Evolutionary conservation across 2,329 filamentous ascomycete species (phyloP).

Genomic region (Cordyceps cateniannulata): DNA sequence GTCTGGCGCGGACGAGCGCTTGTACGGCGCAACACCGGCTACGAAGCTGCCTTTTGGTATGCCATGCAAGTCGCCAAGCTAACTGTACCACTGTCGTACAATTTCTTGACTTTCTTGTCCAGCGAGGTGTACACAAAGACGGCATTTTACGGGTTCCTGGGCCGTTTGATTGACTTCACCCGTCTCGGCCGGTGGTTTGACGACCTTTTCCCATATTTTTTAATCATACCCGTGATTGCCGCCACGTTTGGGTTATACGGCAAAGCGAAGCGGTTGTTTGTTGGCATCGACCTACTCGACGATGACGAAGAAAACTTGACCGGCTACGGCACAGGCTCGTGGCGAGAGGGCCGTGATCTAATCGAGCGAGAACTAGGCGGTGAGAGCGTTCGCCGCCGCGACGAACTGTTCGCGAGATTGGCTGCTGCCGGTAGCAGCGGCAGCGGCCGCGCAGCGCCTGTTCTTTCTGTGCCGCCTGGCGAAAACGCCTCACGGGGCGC

Average conservation of each 20-base stretch:
- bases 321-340: constrained; percentile 71
- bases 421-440: constrained; percentile 18
- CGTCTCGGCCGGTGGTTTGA: constrained; percentile 79
- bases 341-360: constrained; percentile 85
- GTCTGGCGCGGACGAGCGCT: constrained; percentile 96
- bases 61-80: constrained; percentile 86
- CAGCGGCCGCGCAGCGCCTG: constrained; percentile 34
- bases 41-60: constrained; percentile 95
- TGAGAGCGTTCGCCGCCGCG: constrained; percentile 45
- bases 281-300: constrained; percentile 67
- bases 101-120: constrained; percentile 88
- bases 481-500: constrained; percentile 27
- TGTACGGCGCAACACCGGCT: constrained; percentile 83
- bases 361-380: constrained; percentile 81
- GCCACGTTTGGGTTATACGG: constrained; percentile 88
- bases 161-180: constrained; percentile 75
- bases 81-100: constrained; percentile 89
- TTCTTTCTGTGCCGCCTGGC: constrained; percentile 41
- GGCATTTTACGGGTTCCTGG: constrained; percentile 82
- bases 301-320: constrained; percentile 63
- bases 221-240: constrained; percentile 78
- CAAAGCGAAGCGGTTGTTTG: constrained; percentile 70
- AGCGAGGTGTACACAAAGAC: constrained; percentile 66
- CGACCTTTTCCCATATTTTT: constrained; percentile 79
- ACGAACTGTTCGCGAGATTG: constrained; percentile 33